Percentiles rank a stretch among this genome's conserved stretches.
phyloP scores from a whole-genome alignment of 2,329 filamentous ascomycete species.

The Penicillium paneum region DNA sequence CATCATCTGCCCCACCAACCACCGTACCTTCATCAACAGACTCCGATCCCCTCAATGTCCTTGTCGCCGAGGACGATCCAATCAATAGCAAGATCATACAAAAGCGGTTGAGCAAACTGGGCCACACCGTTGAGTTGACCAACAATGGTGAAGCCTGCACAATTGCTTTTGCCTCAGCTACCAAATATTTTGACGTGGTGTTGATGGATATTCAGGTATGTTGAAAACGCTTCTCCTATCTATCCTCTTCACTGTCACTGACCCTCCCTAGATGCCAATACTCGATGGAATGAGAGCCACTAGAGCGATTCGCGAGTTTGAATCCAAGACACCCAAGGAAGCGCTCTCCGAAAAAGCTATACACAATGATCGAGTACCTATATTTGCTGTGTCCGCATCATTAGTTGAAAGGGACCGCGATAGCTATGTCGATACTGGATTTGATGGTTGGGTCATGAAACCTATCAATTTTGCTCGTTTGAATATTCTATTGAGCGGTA shows the following conservation, averaged over 20 bases:
- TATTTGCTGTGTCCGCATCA: conserved; percentile 86
- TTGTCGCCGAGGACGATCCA: conserved; percentile 86
- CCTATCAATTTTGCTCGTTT: conserved; percentile 74
- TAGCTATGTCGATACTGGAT: conserved; percentile 71
- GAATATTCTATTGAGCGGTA: conserved; percentile 59
- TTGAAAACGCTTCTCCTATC: conserved; percentile 3
- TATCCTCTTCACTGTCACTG: neutral
- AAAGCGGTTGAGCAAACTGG: conserved; percentile 74
- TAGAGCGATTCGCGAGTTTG: conserved; percentile 75
- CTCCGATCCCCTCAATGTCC: conserved; percentile 44
- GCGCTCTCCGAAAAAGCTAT: conserved; percentile 56
- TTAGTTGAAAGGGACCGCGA: conserved; percentile 67
- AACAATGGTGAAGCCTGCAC: conserved; percentile 85
- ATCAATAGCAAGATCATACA: conserved; percentile 81
- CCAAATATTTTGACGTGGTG: conserved; percentile 68
- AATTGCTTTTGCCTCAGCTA: conserved; percentile 62
- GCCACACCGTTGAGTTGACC: conserved; percentile 69
- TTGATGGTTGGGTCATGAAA: conserved; percentile 89
- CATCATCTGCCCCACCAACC: conserved; percentile 4
- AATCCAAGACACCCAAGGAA: conserved; percentile 53
- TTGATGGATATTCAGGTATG: conserved; percentile 92
- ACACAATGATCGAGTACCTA: conserved; percentile 66
- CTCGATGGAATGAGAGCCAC: conserved; percentile 82
- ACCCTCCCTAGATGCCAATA: conserved; percentile 74
- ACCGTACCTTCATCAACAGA: conserved; percentile 1